Base-by-base conservation (phyloP, 2,329 filamentous ascomycete genomes). In the Chlorencoelia australis region DNA sequence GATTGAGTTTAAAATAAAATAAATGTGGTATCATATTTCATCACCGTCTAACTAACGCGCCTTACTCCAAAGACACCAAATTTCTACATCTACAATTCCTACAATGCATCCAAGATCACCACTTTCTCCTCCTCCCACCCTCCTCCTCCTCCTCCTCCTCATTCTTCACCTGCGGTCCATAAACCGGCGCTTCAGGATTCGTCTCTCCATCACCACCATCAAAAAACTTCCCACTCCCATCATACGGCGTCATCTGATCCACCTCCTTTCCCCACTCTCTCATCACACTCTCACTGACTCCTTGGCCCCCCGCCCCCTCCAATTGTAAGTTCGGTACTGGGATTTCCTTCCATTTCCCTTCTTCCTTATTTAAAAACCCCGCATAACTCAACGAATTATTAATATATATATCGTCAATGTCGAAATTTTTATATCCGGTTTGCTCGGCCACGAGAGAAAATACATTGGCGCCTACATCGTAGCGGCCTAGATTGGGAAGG, bases 311-410 rank as follows among this genome's bases (percentile, higher is more conserved):
- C 1, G 65, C 63, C 5, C 66, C 66, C 4, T 54, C 51, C 4
- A 69, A 52, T 35, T 62, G 52, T 11, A 62, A 39, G 37, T 68
- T 69, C 7, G 65, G 65, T 9, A 57, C 41, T 1, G 66, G 64
- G 13, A 64, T 53, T 1, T 52, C 46, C 5, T 52, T 39, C 13
- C 50, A 44, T 41, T 53, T 57, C 2, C 30, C 37, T 0, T 57
- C 45, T 17, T 65, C 54, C 13, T 50, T 50, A 44, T 65, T 59
- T 3, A 67, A 45, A 1, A 57, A 52, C 0, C 66, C 66, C 0
- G 57, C 52, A 37, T 68, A 69, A 0, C 63, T 66, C 1, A 63
- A 44, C 33, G 63, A 57, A 45, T 69, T 69, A 27, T 68, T 51
- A 41, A 57, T 59, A n/a, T 61, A 45, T 7, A 51, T 54, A 18